A percentile compares a stretch with the other conserved stretches of the same genome.
Conservation (phyloP, 495 filamentous ascomycete species). For the Melanomma pulvis-pyrius region DNA sequence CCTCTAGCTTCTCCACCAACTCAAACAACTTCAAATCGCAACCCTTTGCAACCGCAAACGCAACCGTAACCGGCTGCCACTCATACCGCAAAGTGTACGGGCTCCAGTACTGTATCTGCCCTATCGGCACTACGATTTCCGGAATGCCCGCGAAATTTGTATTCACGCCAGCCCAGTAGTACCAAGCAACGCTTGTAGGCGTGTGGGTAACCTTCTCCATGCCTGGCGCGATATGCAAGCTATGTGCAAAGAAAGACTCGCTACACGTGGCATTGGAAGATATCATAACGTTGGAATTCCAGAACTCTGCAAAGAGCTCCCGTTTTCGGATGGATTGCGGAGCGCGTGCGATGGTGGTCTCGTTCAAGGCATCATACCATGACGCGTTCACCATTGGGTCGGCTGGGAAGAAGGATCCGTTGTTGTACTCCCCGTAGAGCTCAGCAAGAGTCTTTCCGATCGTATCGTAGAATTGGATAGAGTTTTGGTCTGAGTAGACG, state of each 20-base stretch:
- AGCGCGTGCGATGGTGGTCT: slow-evolving; percentile 8
- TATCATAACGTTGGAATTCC: slow-evolving; percentile 10
- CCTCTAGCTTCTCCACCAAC: slow-evolving; percentile 15
- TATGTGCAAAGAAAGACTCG: slow-evolving; percentile 18
- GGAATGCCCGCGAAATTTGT: slow-evolving; percentile 12
- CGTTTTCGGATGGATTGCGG: slow-evolving; percentile 3
- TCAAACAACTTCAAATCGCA: slow-evolving; percentile 23
- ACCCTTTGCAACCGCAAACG: slow-evolving; percentile 10
- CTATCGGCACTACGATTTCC: slow-evolving; percentile 17
- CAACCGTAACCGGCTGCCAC: slow-evolving; percentile 21
- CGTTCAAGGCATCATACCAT: slow-evolving; percentile 11
- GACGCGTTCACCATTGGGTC: slow-evolving; percentile 14
- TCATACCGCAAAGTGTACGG: slow-evolving; percentile 5
- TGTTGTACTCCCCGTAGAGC: slow-evolving; percentile 4
- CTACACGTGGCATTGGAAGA: not conserved
- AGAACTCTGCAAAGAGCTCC: slow-evolving; percentile 3
- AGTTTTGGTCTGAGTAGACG: slow-evolving; percentile 24
- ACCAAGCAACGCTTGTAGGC: not conserved
- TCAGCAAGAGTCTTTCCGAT: slow-evolving; percentile 5
- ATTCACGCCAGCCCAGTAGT: slow-evolving; percentile 1
- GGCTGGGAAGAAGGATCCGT: slow-evolving; percentile 13
- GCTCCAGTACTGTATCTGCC: slow-evolving; percentile 10
- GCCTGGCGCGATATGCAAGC: not conserved
- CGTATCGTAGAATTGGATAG: slow-evolving; percentile 18
- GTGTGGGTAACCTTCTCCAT: slow-evolving; percentile 5